Evolutionary conservation across 495 filamentous ascomycete species (phyloP), one percentile per base, ranked within the genome.

Genomic region (Aspergillus biplanus): DNA sequence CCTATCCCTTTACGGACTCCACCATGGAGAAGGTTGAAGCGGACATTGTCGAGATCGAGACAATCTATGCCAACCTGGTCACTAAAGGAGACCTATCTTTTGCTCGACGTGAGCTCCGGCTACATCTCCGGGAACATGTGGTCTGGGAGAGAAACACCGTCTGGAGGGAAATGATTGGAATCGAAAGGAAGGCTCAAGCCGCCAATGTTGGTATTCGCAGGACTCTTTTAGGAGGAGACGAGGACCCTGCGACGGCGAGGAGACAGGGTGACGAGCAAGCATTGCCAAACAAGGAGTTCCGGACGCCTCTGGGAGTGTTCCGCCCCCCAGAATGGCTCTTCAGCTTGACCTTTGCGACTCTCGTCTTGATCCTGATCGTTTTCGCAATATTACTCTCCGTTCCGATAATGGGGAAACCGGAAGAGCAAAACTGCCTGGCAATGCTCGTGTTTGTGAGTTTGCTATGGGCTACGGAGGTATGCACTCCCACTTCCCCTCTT

Each of bases 131-230:
- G 67, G 95, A 99, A 75, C 95, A 99, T 78, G 94, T 99, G 16
- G 93, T 98, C 35, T 99, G 96, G 96, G 95, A 99, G 70, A 85
- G 95, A 52, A 99, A 99, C 67, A 99, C 95, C 0, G 95, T 99
- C 5, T 99, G 95, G 95, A 82, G 96, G 73, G 95, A 99, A 65
- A 94, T 99, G 86, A 99, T 99, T 70, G 95, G 94, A 58, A 92
- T 99, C 64, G 95, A 99, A 79, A 83, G 95, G 27, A 95, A 96
- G 79, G 92, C 93, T 6, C 93, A 99, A 75, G 95, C 93, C 27
- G 95, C 94, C 12, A 97, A 93, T 63, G 84, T 99, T 64, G 96
- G 95, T 15, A 77, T 92, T 56, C 76, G 86, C 60, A 83, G 87
- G 61, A 92, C 92, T 6, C 82, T 99, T 52, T 83, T 97, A 4